Evolutionary conservation across 2,329 filamentous ascomycete genomes (phyloP).

Genomic region (Helotiales sp.): DNA sequence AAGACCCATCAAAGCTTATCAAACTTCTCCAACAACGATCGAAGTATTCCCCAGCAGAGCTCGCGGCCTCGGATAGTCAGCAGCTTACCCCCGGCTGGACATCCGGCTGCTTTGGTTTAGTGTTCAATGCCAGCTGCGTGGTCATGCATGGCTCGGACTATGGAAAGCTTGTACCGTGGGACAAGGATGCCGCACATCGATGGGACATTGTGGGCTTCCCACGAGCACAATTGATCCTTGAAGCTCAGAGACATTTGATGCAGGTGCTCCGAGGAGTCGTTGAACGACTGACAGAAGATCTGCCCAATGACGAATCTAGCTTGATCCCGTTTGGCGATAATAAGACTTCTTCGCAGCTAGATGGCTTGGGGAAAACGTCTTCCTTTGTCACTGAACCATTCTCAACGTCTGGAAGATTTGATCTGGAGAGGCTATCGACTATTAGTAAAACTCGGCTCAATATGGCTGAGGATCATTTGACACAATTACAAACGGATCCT

Average conservation of each 20-base stretch:
- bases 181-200: neutral
- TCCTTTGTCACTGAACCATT: constrained; percentile 10
- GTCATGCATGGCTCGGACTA: constrained; percentile 6
- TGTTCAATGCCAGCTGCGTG: constrained; percentile 2
- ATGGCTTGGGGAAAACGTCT: neutral
- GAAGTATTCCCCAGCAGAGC: constrained; percentile 1
- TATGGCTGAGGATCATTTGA: constrained; percentile 8
- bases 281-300: neutral
- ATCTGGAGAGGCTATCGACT: neutral
- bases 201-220: constrained; percentile 6
- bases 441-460: constrained; percentile 1
- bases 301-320: neutral
- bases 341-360: no score
- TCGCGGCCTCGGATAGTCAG: constrained; percentile 1
- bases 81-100: neutral
- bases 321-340: neutral
- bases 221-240: constrained; percentile 1
- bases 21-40: constrained; percentile 5
- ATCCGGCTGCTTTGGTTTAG: neutral
- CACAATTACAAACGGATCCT: constrained; percentile 11
- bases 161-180: constrained; percentile 5
- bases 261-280: neutral
- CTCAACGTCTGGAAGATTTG: constrained; percentile 6
- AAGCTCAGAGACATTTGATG: neutral
- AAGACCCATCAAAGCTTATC: constrained; percentile 1